phyloP scores from a whole-genome alignment of 164 flowering plant genomes.

The Magnolia sinica region DNA sequence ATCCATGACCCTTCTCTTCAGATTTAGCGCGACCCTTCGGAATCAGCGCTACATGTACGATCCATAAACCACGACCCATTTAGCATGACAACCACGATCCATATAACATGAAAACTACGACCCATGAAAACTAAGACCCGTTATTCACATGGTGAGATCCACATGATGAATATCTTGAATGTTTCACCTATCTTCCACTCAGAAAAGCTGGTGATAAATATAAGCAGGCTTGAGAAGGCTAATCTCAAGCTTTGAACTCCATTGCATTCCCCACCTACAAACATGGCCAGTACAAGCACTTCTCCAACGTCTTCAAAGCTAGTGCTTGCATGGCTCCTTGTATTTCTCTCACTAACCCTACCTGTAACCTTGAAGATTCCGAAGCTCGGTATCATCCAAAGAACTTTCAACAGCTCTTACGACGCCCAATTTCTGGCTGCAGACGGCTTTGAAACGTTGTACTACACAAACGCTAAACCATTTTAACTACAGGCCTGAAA shows the following conservation, averaged over 20 bases:
- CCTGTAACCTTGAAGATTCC: neutral
- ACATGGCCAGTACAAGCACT: neutral
- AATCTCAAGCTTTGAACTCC: neutral
- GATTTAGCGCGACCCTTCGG: too few relatives aligned
- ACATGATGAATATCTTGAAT: too few relatives aligned
- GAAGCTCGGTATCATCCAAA: neutral
- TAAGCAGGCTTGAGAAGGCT: too few relatives aligned
- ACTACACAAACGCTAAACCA: constrained; percentile 33
- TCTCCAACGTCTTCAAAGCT: neutral
- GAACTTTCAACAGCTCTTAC: neutral
- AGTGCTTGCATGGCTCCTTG: constrained; percentile 3
- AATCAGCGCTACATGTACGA: too few relatives aligned
- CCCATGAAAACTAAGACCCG: too few relatives aligned
- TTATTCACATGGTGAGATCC: too few relatives aligned
- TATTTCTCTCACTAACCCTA: neutral
- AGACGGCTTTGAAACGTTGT: constrained; percentile 9
- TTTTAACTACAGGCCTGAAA: constrained; percentile 27
- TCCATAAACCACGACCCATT: too few relatives aligned
- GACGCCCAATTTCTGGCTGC: neutral
- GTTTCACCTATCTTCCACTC: too few relatives aligned
- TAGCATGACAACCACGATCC: too few relatives aligned
- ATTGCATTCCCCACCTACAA: neutral
- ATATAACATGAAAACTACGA: too few relatives aligned
- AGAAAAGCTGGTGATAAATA: too few relatives aligned
- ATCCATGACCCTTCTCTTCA: too few relatives aligned